These are phyloP conservation scores for Huntiella moniliformis DNA, from an alignment of 2,329 filamentous ascomycete genomes.

Conservation along the genomic window DNA sequence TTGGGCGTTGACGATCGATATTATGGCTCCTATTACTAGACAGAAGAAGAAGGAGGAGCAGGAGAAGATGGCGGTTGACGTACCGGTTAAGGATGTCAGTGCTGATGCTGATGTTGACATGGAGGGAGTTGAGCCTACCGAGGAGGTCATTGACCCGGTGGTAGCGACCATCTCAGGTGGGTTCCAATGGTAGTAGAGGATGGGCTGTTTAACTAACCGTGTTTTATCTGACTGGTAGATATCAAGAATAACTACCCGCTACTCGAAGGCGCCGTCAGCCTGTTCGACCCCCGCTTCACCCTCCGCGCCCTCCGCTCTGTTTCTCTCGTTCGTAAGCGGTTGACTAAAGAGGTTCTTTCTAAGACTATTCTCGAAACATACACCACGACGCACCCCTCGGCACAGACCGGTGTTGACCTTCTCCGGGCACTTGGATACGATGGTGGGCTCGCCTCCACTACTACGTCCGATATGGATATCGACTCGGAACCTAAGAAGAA, in stretches of 20 bases:
- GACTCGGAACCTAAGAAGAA: slow-evolving; percentile 39
- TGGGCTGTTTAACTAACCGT: not conserved
- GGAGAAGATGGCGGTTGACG: slow-evolving; percentile 68
- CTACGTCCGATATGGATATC: slow-evolving; percentile 50
- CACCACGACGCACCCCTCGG: slow-evolving; percentile 39
- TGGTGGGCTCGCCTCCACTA: slow-evolving; percentile 27
- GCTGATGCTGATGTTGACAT: slow-evolving; percentile 53
- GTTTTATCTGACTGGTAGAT: slow-evolving; percentile 35
- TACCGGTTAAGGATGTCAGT: slow-evolving; percentile 46
- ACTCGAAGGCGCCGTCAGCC: slow-evolving; percentile 73
- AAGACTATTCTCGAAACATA: slow-evolving; percentile 71
- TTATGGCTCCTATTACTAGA: slow-evolving; percentile 9
- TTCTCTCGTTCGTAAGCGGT: slow-evolving; percentile 82
- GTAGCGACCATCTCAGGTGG: slow-evolving; percentile 41
- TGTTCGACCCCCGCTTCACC: slow-evolving; percentile 90
- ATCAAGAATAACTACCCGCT: slow-evolving; percentile 89
- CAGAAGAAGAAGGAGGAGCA: slow-evolving; percentile 38
- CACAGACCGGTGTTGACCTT: slow-evolving; percentile 48
- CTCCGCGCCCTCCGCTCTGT: slow-evolving; percentile 87
- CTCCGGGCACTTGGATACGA: slow-evolving; percentile 51
- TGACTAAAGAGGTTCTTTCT: slow-evolving; percentile 63
- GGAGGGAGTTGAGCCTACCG: slow-evolving; percentile 34
- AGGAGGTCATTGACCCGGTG: slow-evolving; percentile 39
- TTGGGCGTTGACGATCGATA: slow-evolving; percentile 2
- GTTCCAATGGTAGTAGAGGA: not conserved